A percentile compares a stretch with the other conserved stretches of the same genome.
phyloP scores from a whole-genome alignment of 192 early-diverging fungal species.

The Entomortierella lignicola region DNA sequence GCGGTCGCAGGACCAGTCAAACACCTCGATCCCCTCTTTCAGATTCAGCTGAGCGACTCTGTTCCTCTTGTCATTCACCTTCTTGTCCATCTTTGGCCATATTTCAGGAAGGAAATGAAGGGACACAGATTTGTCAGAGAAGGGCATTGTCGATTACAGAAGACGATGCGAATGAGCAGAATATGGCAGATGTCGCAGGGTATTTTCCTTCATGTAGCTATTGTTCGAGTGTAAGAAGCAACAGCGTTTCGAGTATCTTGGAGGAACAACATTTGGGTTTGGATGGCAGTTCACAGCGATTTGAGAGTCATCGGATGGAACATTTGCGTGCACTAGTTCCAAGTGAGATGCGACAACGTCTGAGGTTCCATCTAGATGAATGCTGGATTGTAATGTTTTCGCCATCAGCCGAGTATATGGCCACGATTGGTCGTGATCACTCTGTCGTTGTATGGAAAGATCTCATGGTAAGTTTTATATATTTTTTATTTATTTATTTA shows the following conservation, averaged over 20 bases:
- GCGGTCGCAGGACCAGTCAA: neutral
- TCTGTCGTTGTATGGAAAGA: conserved; percentile 23
- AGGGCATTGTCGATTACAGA: neutral
- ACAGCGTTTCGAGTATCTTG: conserved; percentile 5
- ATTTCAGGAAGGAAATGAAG: neutral
- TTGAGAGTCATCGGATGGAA: conserved; percentile 5
- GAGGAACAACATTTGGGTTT: neutral
- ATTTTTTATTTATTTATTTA: neutral
- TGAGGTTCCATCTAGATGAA: conserved; percentile 36
- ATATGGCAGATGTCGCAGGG: neutral
- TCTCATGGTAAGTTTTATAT: conserved; percentile 11
- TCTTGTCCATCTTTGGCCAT: conserved; percentile 1
- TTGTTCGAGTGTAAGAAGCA: conserved; percentile 20
- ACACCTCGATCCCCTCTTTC: neutral
- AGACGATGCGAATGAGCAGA: neutral
- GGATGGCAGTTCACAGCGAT: neutral
- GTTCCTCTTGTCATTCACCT: neutral
- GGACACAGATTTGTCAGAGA: neutral
- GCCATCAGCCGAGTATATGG: conserved; percentile 36
- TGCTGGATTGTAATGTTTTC: conserved; percentile 49
- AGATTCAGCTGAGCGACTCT: neutral
- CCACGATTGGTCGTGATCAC: conserved; percentile 26
- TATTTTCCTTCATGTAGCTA: conserved; percentile 19
- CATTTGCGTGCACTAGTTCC: conserved; percentile 17
- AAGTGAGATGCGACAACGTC: conserved; percentile 15